Evolutionary conservation across 1,139 yeast genomes (phyloP).

Genomic region (Insectozyma bohioensis): DNA sequence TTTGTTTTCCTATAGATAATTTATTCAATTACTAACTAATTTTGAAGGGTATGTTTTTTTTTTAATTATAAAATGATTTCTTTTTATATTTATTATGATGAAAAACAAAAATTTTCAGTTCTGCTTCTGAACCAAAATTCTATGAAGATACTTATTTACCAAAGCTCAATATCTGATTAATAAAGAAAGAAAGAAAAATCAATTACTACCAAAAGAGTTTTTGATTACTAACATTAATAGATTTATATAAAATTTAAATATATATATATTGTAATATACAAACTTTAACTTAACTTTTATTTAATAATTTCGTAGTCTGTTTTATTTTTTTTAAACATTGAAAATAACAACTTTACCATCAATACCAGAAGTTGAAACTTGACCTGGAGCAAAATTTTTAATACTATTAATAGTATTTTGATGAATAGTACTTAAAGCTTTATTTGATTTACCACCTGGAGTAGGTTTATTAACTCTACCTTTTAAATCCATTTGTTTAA

Average conservation of each 20-base stretch:
- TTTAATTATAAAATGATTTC: slow-evolving; percentile 3
- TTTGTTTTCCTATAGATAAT: not conserved
- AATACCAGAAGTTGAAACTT: slow-evolving; percentile 55
- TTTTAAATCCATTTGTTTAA: slow-evolving; percentile 92
- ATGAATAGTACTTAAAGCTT: slow-evolving; percentile 73
- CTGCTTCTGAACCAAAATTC: slow-evolving; percentile 80
- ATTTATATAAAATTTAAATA: not conserved
- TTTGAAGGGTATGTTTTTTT: slow-evolving; percentile 7
- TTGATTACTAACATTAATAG: slow-evolving; percentile 4
- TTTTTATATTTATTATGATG: slow-evolving; percentile 48
- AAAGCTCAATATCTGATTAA: slow-evolving; percentile 25
- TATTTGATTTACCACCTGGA: slow-evolving; percentile 32
- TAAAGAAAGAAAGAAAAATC: slow-evolving; percentile 1
- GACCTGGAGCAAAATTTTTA: slow-evolving; percentile 54
- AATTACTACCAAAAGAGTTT: no score
- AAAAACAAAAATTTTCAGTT: slow-evolving; percentile 64
- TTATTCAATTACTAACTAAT: slow-evolving; percentile 11
- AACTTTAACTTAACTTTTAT: slow-evolving; percentile 1
- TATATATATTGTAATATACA: not conserved
- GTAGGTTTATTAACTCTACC: slow-evolving; percentile 63
- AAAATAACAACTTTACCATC: slow-evolving; percentile 88
- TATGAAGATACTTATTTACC: slow-evolving; percentile 61
- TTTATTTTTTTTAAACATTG: slow-evolving; percentile 20
- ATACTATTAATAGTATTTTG: slow-evolving; percentile 86
- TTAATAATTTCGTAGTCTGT: not conserved